phyloP scores from a whole-genome alignment of 345 rosid genomes.

The Pugionium dolabratum region DNA sequence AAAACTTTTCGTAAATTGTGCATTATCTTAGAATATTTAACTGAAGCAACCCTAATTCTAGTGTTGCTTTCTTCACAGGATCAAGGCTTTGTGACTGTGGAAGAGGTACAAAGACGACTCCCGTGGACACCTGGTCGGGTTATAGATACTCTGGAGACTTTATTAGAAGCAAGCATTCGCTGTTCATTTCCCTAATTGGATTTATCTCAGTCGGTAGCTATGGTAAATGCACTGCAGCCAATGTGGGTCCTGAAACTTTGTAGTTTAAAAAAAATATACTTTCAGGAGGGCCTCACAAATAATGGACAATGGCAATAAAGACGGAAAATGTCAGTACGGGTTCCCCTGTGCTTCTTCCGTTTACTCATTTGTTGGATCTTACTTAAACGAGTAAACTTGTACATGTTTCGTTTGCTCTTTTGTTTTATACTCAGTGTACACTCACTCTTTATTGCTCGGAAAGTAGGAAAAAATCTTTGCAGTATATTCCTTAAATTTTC shows the following conservation, averaged over 20 bases:
- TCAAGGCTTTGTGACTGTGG: slow-evolving; percentile 91
- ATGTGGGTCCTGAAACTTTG: slow-evolving; percentile 34
- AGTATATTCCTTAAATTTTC: slow-evolving; percentile 6
- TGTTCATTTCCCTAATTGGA: neutral
- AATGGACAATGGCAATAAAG: slow-evolving; percentile 81
- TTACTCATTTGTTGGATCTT: slow-evolving; percentile 48
- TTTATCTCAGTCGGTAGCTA: slow-evolving; percentile 5
- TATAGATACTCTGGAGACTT: slow-evolving; percentile 69
- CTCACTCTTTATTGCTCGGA: slow-evolving; percentile 20
- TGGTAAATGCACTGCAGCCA: slow-evolving; percentile 17
- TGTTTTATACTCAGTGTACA: slow-evolving; percentile 3
- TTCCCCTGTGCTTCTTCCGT: slow-evolving; percentile 82
- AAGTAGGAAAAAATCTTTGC: neutral
- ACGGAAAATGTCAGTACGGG: slow-evolving; percentile 81
- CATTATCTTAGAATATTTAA: slow-evolving; percentile 1
- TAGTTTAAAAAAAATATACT: slow-evolving; percentile 5
- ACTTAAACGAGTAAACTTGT: slow-evolving; percentile 11
- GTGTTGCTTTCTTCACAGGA: slow-evolving; percentile 47
- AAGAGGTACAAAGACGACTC: no score
- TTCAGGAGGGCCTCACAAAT: slow-evolving; percentile 86
- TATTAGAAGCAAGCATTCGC: slow-evolving; percentile 59
- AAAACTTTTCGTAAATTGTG: neutral
- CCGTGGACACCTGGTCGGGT: slow-evolving; percentile 94
- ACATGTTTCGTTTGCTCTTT: neutral
- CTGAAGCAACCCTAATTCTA: neutral